These are phyloP conservation scores for Catenaria anguillulae DNA, from an alignment of 371 early-diverging fungal genomes.

Conservation along the genomic window DNA sequence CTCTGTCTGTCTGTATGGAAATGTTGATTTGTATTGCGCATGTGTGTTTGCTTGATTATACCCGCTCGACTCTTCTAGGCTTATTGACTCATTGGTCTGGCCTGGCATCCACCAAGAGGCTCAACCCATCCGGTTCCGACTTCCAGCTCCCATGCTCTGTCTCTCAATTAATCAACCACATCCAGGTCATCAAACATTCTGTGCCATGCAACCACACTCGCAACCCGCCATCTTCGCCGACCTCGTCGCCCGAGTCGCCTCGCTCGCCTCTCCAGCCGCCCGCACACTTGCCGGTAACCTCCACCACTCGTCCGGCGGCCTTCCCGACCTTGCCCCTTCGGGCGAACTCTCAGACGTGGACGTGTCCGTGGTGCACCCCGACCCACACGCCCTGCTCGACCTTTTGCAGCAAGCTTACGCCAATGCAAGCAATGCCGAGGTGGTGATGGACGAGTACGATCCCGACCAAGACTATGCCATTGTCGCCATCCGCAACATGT, in stretches of 20 bases:
- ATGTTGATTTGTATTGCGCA: no score
- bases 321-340: neutral
- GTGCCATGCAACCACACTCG: no score
- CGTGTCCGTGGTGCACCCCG: neutral
- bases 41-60: no score
- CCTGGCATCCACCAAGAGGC: no score
- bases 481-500: neutral
- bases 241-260: neutral
- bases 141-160: no score
- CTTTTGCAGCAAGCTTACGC: neutral
- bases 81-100: no score
- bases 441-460: neutral
- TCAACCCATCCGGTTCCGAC: no score
- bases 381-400: neutral
- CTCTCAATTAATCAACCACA: no score
- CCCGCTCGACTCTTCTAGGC: no score
- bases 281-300: neutral
- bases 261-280: neutral
- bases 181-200: no score
- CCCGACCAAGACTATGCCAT: neutral
- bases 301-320: neutral
- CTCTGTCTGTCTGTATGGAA: no score
- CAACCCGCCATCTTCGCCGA: neutral
- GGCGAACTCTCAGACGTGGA: neutral
- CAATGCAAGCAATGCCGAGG: neutral